phyloP scores from a whole-genome alignment of 2,329 filamentous ascomycete species.

The Verticillium nonalfalfae region DNA sequence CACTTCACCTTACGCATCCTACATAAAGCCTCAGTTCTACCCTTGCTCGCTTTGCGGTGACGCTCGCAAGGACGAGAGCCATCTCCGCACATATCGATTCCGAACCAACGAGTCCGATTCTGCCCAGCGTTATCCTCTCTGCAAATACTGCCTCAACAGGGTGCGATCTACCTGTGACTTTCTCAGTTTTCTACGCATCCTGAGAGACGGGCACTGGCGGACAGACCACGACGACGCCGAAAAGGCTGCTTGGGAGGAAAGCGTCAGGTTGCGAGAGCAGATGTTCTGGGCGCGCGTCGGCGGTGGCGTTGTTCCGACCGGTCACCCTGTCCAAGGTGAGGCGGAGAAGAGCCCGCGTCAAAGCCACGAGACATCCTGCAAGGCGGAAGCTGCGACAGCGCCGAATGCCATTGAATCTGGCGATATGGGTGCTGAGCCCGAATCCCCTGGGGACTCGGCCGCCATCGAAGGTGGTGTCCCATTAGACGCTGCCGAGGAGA shows the following conservation, averaged over 20 bases:
- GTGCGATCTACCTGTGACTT: constrained; percentile 89
- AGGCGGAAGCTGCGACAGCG: not conserved
- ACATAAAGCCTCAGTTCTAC: constrained; percentile 49
- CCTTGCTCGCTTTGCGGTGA: constrained; percentile 90
- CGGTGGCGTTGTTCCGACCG: constrained; percentile 75
- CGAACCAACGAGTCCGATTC: constrained; percentile 80
- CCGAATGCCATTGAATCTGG: not conserved
- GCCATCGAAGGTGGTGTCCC: not conserved
- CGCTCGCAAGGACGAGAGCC: constrained; percentile 59
- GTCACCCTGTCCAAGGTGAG: constrained; percentile 17
- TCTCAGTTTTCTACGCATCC: constrained; percentile 81
- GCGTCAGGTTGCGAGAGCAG: constrained; percentile 78
- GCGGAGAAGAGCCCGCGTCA: constrained; percentile 9
- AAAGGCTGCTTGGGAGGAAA: constrained; percentile 90
- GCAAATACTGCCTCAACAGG: constrained; percentile 77
- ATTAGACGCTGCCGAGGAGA: not conserved
- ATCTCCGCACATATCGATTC: constrained; percentile 81
- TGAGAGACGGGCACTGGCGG: constrained; percentile 89
- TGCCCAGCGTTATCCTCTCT: constrained; percentile 84
- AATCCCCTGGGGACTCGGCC: not conserved
- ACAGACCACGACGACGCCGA: constrained; percentile 78
- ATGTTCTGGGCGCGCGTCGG: constrained; percentile 97
- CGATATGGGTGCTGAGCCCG: not conserved
- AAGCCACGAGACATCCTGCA: constrained; percentile 7
- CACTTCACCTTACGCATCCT: constrained; percentile 39